These are phyloP conservation scores for Suillus subluteus DNA, from an alignment of 768 basidiomycete species.

Conservation along the genomic window DNA sequence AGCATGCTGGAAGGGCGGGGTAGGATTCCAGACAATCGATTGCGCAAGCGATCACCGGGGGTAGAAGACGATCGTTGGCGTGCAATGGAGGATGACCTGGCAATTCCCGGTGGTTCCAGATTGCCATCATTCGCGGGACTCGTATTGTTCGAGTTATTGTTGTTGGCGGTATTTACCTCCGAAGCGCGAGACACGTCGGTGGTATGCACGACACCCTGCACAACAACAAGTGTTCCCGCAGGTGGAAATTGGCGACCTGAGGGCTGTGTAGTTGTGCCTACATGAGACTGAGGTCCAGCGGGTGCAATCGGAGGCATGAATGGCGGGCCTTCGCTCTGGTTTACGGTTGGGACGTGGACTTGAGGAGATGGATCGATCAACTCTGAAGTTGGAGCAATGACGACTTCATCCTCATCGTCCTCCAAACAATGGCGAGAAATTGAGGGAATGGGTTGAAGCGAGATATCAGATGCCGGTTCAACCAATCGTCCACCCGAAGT, in stretches of 20 bases:
- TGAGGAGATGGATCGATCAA: conserved; percentile 11
- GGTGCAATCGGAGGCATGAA: conserved; percentile 17
- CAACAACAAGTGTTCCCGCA: conserved; percentile 79
- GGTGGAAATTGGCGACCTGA: conserved; percentile 61
- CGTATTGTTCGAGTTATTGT: conserved; percentile 16
- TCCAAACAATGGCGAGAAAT: conserved; percentile 8
- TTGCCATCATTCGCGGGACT: conserved; percentile 13
- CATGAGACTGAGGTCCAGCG: conserved; percentile 20
- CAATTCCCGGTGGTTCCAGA: conserved; percentile 11
- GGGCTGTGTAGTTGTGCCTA: conserved; percentile 24
- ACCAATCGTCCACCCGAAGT: conserved; percentile 19
- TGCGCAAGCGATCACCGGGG: conserved; percentile 33
- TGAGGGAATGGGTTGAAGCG: not conserved
- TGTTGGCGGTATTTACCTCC: conserved; percentile 25
- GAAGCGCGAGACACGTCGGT: conserved; percentile 57
- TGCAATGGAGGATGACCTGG: conserved; percentile 16
- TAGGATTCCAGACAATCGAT: conserved; percentile 42
- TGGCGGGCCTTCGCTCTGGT: conserved; percentile 16
- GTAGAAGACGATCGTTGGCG: conserved; percentile 35
- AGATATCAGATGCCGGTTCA: conserved; percentile 13
- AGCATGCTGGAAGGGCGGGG: conserved; percentile 40
- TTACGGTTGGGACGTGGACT: conserved; percentile 16
- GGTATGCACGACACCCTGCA: conserved; percentile 83
- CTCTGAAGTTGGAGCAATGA: conserved; percentile 23
- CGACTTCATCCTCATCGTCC: conserved; percentile 23